These are phyloP conservation scores for Dimocarpus longan DNA, from an alignment of 345 rosid species.

Conservation along the genomic window DNA sequence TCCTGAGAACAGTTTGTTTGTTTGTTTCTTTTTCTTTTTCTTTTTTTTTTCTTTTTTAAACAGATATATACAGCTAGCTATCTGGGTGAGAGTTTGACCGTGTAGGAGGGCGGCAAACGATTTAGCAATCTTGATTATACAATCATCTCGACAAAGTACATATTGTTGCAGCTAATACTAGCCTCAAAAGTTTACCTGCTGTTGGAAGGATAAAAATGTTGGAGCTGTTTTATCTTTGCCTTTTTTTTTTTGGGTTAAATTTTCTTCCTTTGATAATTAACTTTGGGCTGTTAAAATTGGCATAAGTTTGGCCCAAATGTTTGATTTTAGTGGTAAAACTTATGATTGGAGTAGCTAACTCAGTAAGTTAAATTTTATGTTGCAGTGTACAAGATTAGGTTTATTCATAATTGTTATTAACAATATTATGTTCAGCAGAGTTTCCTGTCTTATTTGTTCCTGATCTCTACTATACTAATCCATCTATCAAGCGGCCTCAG, in stretches of 20 bases:
- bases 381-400: slow-evolving; percentile 28
- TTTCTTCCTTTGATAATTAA: slow-evolving; percentile 15
- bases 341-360: slow-evolving; percentile 12
- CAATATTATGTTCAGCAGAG: not conserved
- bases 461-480: not conserved
- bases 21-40: slow-evolving; percentile 20
- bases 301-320: slow-evolving; percentile 14
- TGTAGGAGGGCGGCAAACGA: not conserved
- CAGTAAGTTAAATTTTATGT: slow-evolving; percentile 10
- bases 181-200: slow-evolving; percentile 18
- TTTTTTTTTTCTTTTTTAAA: too few relatives aligned
- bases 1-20: not conserved
- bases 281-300: slow-evolving; percentile 14
- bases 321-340: slow-evolving; percentile 22
- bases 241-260: not conserved
- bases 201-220: slow-evolving; percentile 22
- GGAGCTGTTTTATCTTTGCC: not conserved
- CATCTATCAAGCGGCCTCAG: not conserved
- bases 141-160: slow-evolving; percentile 26
- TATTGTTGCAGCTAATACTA: slow-evolving; percentile 24
- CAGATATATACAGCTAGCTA: slow-evolving; percentile 39
- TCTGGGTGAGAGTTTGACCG: slow-evolving; percentile 20
- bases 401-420: not conserved
- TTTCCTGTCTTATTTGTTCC: not conserved
- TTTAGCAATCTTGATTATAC: slow-evolving; percentile 26